Conservation (phyloP, 768 basidiomycete species). For the Tephrocybe sp. region DNA sequence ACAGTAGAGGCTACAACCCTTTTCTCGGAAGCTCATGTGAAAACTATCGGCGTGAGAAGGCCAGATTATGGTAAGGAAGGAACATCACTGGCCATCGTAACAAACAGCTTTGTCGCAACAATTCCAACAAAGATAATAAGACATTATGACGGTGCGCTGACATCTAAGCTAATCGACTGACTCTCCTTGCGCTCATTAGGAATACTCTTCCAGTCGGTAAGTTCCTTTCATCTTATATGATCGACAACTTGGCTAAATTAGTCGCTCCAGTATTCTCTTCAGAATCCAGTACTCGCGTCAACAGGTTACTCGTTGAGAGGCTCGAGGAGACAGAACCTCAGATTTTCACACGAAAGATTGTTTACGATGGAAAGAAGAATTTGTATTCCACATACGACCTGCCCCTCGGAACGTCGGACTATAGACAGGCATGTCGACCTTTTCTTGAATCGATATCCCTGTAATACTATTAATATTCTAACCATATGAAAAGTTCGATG, state of each 20-base stretch:
- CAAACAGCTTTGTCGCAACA: slow-evolving; percentile 65
- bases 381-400: slow-evolving; percentile 61
- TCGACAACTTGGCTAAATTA: no score
- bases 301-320: slow-evolving; percentile 66
- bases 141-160: slow-evolving; percentile 73
- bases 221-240: slow-evolving; percentile 56
- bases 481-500: slow-evolving; percentile 69
- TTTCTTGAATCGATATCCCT: not conserved
- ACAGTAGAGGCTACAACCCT: slow-evolving; percentile 25
- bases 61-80: slow-evolving; percentile 65
- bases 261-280: no score
- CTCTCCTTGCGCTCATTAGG: not conserved
- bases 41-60: slow-evolving; percentile 68
- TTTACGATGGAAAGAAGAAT: slow-evolving; percentile 82
- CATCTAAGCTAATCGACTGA: not conserved
- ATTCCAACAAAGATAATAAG: slow-evolving; percentile 65
- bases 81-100: slow-evolving; percentile 33
- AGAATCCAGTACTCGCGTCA: slow-evolving; percentile 63
- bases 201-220: slow-evolving; percentile 37
- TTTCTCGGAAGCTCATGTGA: slow-evolving; percentile 38
- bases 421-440: slow-evolving; percentile 46
- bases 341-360: slow-evolving; percentile 73
- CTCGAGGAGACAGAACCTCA: slow-evolving; percentile 61
- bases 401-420: slow-evolving; percentile 52
- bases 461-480: slow-evolving; percentile 4